phyloP scores from a whole-genome alignment of 2,329 filamentous ascomycete species.

The Phyllosticta citriasiana region DNA sequence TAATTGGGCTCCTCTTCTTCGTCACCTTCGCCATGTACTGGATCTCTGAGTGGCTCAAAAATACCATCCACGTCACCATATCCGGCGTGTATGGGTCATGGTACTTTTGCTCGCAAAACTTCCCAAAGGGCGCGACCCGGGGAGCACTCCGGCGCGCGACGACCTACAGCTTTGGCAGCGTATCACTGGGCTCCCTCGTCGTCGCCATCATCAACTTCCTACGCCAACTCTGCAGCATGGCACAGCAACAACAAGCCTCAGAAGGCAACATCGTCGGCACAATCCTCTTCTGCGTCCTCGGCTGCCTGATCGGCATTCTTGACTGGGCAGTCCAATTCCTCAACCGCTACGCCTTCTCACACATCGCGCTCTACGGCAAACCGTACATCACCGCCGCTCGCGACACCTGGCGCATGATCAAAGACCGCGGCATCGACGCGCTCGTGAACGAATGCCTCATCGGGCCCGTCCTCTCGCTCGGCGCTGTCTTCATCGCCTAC shows the following conservation, averaged over 20 bases:
- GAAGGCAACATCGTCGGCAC: conserved; percentile 59
- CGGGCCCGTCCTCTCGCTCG: conserved; percentile 55
- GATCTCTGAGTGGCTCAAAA: conserved; percentile 86
- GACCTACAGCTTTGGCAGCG: conserved; percentile 88
- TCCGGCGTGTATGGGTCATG: conserved; percentile 80
- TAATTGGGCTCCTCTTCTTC: conserved; percentile 77
- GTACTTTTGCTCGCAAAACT: conserved; percentile 68
- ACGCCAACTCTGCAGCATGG: conserved; percentile 72
- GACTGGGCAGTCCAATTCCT: conserved; percentile 83
- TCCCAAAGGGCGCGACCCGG: conserved; percentile 69
- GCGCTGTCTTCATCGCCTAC: conserved; percentile 74
- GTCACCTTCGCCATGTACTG: conserved; percentile 89
- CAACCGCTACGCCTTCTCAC: conserved; percentile 86
- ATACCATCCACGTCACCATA: conserved; percentile 71
- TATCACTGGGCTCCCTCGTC: conserved; percentile 74
- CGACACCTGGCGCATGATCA: conserved; percentile 86
- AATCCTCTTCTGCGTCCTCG: conserved; percentile 63
- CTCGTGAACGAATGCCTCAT: conserved; percentile 80
- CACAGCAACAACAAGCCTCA: conserved; percentile 52
- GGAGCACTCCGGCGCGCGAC: conserved; percentile 73
- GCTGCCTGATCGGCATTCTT: conserved; percentile 65
- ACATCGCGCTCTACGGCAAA: conserved; percentile 89
- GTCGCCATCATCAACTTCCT: conserved; percentile 82
- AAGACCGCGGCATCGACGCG: conserved; percentile 81
- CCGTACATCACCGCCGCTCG: conserved; percentile 78